Base-by-base conservation (phyloP, 305 asterid species). In the Fraxinus latifolia region DNA sequence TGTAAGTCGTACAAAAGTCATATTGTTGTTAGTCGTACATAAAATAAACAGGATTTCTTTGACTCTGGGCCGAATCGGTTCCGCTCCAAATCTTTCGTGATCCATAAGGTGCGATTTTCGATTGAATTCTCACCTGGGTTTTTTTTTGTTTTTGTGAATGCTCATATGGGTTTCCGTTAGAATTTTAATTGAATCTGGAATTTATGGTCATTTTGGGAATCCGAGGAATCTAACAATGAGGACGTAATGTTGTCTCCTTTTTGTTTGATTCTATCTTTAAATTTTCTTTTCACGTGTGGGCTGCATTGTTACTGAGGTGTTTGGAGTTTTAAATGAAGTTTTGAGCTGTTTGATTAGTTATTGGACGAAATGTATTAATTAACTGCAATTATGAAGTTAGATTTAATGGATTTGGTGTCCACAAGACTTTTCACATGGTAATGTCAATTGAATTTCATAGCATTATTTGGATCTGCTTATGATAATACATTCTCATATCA, bases 51-150 rank as follows among this genome's bases (percentile, higher is more conserved):
- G 39, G 82, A 34, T 79, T 79, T 86, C 78, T 60, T 70, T 39
- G 81, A 42, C 79, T 79, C 74, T 80, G 76, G 36, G 37, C 78
- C 79, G 42, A 65, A 77, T 73, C 71, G 53, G 71, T 77, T 65
- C 77, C 62, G 68, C 84, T 29, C 77, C 76, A 73, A 85, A 86
- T 86, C 87, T 79, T 75, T 74, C 44, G 70, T 76, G 39, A 83
- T 7, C 75, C 74, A 62, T 27, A 67, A 81, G 87, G 86, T 84
- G 76, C 47, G 83, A n/a, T 67, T 68, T 71, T 19, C 23, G 47
- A 55, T 77, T 19, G 47, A 29, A 21, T 84, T 72, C 17, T 67
- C 70, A 23, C 55, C 55, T 32, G 44, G 8, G 44, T 58, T 32
- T 17, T 58, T 58, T 33, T 29, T 29, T 68, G 33, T 29, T 74